Evolutionary conservation across 108 stramenopile genomes (phyloP).

Genomic region (Cylindrotheca fusiformis): DNA sequence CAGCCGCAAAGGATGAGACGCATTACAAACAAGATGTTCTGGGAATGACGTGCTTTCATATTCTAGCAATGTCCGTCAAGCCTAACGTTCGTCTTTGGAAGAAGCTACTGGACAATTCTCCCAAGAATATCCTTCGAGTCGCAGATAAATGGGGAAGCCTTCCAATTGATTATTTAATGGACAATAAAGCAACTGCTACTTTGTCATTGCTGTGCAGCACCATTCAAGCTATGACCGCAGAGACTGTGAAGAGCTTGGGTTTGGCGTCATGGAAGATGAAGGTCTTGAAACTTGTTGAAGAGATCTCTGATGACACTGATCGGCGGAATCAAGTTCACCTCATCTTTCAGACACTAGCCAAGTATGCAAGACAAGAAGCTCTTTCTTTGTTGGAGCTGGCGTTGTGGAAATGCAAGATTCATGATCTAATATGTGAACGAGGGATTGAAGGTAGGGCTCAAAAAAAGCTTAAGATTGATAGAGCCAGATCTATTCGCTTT

Average conservation of each 20-base stretch:
- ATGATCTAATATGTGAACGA: too few relatives aligned
- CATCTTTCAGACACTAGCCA: neutral
- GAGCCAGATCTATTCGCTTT: too few relatives aligned
- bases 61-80: neutral
- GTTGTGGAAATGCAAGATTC: neutral
- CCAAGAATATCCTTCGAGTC: neutral
- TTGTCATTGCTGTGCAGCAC: neutral
- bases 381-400: neutral
- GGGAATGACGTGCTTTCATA: neutral
- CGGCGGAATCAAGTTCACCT: neutral
- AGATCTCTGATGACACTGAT: neutral
- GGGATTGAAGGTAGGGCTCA: too few relatives aligned
- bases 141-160: neutral
- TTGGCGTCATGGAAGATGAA: neutral
- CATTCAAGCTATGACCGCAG: neutral
- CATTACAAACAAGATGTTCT: neutral
- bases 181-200: neutral
- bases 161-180: neutral
- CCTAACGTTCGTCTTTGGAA: neutral
- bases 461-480: too few relatives aligned
- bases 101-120: neutral
- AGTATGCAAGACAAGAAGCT: neutral
- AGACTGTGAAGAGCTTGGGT: neutral
- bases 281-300: neutral
- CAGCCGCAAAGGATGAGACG: neutral